Percentiles rank a stretch among this genome's conserved stretches.
phyloP scores from a whole-genome alignment of 495 filamentous ascomycete genomes.

The Sporormia fimetaria region DNA sequence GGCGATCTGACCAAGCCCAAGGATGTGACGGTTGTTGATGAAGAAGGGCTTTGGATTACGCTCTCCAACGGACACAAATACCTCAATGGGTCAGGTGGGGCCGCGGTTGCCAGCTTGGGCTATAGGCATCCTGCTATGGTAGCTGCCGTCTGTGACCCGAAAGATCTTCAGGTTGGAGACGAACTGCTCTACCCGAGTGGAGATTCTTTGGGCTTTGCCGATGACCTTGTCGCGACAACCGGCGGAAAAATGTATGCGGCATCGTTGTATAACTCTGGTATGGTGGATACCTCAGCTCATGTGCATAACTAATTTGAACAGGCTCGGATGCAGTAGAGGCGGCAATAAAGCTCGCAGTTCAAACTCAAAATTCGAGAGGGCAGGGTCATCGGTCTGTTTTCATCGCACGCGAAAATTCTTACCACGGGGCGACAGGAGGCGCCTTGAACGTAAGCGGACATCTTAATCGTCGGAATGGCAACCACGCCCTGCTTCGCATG shows the following conservation, averaged over 20 bases:
- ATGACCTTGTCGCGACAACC: slow-evolving; percentile 4
- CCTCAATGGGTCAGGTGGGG: too few species aligned
- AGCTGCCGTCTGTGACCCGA: too few species aligned
- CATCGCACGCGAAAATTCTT: slow-evolving; percentile 21
- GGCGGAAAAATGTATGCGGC: neutral
- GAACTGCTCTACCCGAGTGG: too few species aligned
- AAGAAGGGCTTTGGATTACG: too few species aligned
- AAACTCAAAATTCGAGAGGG: slow-evolving; percentile 49
- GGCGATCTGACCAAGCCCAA: too few species aligned
- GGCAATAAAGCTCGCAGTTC: slow-evolving; percentile 52
- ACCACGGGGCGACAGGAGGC: slow-evolving; percentile 28
- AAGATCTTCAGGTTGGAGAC: too few species aligned
- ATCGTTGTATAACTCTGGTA: neutral
- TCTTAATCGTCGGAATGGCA: slow-evolving; percentile 7
- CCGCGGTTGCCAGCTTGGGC: too few species aligned
- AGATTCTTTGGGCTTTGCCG: too few species aligned
- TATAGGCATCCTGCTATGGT: too few species aligned
- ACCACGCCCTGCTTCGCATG: slow-evolving; percentile 46
- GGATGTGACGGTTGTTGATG: too few species aligned
- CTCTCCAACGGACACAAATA: too few species aligned
- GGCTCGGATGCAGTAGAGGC: slow-evolving; percentile 63
- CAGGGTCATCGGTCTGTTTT: slow-evolving; percentile 34
- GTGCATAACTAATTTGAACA: slow-evolving; percentile 22
- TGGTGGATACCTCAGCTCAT: neutral
- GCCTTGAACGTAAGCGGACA: slow-evolving; percentile 28